Percentiles rank a stretch among this genome's conserved stretches.
Evolutionary conservation across 1,139 yeast species (phyloP).

Genomic region (Geotrichum cucujoidarum): DNA sequence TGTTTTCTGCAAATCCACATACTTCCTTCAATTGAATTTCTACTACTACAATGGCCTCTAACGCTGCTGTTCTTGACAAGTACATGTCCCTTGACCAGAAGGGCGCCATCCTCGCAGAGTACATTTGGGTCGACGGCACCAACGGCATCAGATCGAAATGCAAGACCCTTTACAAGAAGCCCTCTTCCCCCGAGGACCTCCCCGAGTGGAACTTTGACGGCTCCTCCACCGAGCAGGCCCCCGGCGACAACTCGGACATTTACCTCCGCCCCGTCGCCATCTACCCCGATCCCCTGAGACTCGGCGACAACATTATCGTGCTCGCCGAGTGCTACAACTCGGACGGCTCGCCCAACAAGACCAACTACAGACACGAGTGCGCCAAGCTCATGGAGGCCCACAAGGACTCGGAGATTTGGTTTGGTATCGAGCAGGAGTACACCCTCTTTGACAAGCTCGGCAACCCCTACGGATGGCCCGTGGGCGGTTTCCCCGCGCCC

Average conservation of each 20-base stretch:
- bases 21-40: not conserved
- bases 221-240: constrained; percentile 97
- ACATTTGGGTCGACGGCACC: constrained; percentile 94
- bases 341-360: constrained; percentile 98
- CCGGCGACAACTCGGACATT: constrained; percentile 94
- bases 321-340: constrained; percentile 96
- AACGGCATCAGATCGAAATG: constrained; percentile 93
- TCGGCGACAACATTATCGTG: constrained; percentile 94
- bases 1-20: not conserved
- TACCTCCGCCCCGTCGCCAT: constrained; percentile 90
- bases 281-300: constrained; percentile 95
- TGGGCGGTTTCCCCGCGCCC: constrained; percentile 99
- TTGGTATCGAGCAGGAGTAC: constrained; percentile 98
- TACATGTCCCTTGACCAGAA: constrained; percentile 79
- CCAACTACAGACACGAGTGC: constrained; percentile 96
- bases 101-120: constrained; percentile 88
- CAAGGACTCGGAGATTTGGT: constrained; percentile 82
- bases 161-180: constrained; percentile 69
- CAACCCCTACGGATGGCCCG: constrained; percentile 96
- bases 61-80: constrained; percentile 52
- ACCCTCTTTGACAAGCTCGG: constrained; percentile 90
- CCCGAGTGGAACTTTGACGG: constrained; percentile 99
- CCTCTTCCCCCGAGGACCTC: constrained; percentile 72
- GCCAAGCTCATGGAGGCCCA: constrained; percentile 94
- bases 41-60: constrained; percentile 27